Evolutionary conservation across 2,329 filamentous ascomycete genomes (phyloP).

Genomic region (Exophiala viscosa): DNA sequence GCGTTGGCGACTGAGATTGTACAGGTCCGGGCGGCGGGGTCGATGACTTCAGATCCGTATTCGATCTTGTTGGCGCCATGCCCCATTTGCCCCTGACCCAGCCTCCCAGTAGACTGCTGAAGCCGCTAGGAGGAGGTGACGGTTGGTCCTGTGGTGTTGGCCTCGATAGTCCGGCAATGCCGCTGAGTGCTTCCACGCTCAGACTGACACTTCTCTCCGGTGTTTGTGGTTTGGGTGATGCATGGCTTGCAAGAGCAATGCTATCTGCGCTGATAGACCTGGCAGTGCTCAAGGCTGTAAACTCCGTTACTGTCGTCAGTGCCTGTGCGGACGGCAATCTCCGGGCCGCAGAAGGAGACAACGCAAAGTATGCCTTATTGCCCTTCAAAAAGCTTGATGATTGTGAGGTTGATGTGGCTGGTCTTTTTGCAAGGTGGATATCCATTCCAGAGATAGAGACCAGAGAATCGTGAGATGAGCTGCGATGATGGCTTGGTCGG

Average conservation of each 20-base stretch:
- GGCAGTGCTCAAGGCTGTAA: constrained; percentile 51
- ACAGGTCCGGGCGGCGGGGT: constrained; percentile 1
- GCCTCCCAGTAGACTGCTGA: constrained; percentile 58
- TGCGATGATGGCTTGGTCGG: constrained; percentile 52
- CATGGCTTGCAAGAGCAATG: neutral
- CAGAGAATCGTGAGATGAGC: constrained; percentile 80
- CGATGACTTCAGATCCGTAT: constrained; percentile 15
- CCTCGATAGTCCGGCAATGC: constrained; percentile 20
- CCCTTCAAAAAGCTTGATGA: constrained; percentile 18
- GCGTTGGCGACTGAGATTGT: constrained; percentile 20
- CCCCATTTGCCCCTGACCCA: constrained; percentile 66
- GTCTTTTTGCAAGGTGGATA: constrained; percentile 76
- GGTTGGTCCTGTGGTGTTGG: constrained; percentile 26
- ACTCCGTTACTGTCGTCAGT: constrained; percentile 51
- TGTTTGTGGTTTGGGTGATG: neutral
- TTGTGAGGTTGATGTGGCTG: constrained; percentile 65
- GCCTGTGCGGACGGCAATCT: constrained; percentile 44
- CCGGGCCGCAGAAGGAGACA: constrained; percentile 29
- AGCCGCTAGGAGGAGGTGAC: constrained; percentile 29
- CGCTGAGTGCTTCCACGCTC: constrained; percentile 24
- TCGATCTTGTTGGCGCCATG: constrained; percentile 45
- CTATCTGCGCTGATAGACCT: constrained; percentile 12
- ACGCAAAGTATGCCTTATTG: constrained; percentile 26
- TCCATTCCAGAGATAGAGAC: constrained; percentile 84
- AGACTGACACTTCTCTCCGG: constrained; percentile 12